Percentiles rank a stretch among this genome's conserved stretches.
phyloP scores from a whole-genome alignment of 2,329 filamentous ascomycete species.

The Ophiostoma populinum region DNA sequence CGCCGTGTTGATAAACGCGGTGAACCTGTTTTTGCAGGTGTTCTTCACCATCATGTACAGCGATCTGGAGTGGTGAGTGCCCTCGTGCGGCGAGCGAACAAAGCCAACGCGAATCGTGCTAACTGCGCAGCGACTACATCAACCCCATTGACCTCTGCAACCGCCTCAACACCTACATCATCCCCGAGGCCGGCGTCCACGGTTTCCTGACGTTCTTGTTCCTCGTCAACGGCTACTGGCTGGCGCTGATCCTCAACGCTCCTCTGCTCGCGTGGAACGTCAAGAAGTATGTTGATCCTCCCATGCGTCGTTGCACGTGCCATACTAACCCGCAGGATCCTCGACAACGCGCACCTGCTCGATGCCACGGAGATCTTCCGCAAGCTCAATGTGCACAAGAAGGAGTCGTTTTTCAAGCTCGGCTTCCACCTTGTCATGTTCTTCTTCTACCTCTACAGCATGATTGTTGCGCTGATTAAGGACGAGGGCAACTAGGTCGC shows the following conservation, averaged over 20 bases:
- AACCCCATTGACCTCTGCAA: conserved; percentile 99
- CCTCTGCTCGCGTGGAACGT: conserved; percentile 84
- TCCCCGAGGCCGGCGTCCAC: conserved; percentile 95
- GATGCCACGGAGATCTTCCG: conserved; percentile 99
- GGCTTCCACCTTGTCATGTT: conserved; percentile 99
- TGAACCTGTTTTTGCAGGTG: conserved; percentile 98
- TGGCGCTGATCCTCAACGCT: conserved; percentile 79
- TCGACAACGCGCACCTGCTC: conserved; percentile 90
- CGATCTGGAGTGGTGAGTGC: conserved; percentile 87
- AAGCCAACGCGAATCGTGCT: too few species aligned
- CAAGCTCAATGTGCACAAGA: conserved; percentile 98
- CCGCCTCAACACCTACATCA: conserved; percentile 98
- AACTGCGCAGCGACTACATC: conserved; percentile 79
- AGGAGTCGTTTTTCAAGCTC: conserved; percentile 98
- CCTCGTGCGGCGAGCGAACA: too few species aligned
- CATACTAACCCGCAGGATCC: conserved; percentile 45
- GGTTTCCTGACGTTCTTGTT: conserved; percentile 91
- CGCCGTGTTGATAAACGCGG: conserved; percentile 96
- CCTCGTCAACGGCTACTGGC: conserved; percentile 97
- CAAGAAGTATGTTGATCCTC: conserved; percentile 67
- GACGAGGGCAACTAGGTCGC: conserved; percentile 66
- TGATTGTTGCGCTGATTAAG: conserved; percentile 91
- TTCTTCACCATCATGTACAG: conserved; percentile 99
- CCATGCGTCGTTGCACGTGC: background rate
- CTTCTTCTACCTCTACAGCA: conserved; percentile 99